phyloP scores from a whole-genome alignment of 768 basidiomycete genomes.

The Rhizopogon sp. region DNA sequence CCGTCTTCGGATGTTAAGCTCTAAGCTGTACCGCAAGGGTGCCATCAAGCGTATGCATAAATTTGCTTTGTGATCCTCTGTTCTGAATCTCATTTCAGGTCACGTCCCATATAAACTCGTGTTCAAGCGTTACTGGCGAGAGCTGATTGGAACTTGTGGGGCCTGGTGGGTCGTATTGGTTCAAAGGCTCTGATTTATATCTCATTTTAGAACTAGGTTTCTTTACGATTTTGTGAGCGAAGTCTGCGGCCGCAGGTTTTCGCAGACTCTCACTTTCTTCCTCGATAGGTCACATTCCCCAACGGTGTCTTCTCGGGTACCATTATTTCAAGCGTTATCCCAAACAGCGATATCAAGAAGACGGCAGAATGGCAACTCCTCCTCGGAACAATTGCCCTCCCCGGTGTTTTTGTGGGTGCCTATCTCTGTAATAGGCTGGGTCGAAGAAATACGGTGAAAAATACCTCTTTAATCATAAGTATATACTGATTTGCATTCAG shows the following conservation, averaged over 20 bases:
- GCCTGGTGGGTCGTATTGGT: slow-evolving; percentile 46
- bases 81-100: slow-evolving; percentile 25
- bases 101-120: slow-evolving; percentile 59
- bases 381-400: slow-evolving; percentile 55
- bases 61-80: neutral
- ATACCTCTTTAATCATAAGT: neutral
- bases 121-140: slow-evolving; percentile 59
- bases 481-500: slow-evolving; percentile 23
- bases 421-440: slow-evolving; percentile 49
- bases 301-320: slow-evolving; percentile 67
- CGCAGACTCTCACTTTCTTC: neutral
- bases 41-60: slow-evolving; percentile 52
- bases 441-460: slow-evolving; percentile 49
- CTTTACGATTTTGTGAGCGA: slow-evolving; percentile 58
- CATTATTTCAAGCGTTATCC: slow-evolving; percentile 64
- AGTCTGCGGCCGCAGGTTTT: neutral
- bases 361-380: slow-evolving; percentile 73
- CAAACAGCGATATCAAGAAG: slow-evolving; percentile 45
- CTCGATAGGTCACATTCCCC: slow-evolving; percentile 58
- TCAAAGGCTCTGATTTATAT: neutral
- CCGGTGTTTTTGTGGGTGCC: slow-evolving; percentile 52
- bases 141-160: slow-evolving; percentile 67
- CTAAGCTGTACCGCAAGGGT: slow-evolving; percentile 54
- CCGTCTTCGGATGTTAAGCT: slow-evolving; percentile 68
- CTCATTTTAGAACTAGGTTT: slow-evolving; percentile 39